A percentile compares a stretch with the other conserved stretches of the same genome.
Evolutionary conservation across 106 monocot species (phyloP).

Genomic region (Gastrodia elata): DNA sequence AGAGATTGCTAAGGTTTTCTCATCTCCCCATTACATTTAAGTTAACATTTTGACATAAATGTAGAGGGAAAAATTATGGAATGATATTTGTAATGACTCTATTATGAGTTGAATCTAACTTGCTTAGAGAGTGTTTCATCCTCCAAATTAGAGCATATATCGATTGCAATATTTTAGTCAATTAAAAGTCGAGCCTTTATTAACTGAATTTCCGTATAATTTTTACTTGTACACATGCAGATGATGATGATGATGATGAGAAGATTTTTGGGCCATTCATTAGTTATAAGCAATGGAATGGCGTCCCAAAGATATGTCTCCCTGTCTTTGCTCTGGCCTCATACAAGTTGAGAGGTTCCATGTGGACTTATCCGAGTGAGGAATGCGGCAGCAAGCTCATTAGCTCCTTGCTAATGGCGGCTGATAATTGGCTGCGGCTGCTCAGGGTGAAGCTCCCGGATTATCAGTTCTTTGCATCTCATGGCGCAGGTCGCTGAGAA

Average conservation of each 20-base stretch:
- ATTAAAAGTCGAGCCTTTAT: too few species aligned
- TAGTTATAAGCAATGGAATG: conserved; percentile 11
- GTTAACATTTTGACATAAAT: too few species aligned
- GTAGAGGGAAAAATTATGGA: too few species aligned
- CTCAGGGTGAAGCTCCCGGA: conserved; percentile 37
- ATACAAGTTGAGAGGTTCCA: conserved; percentile 44
- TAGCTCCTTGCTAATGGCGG: conserved; percentile 25
- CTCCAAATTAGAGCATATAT: too few species aligned
- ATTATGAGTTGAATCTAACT: too few species aligned
- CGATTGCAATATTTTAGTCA: too few species aligned
- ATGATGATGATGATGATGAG: not conserved
- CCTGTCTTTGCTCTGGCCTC: conserved; percentile 46
- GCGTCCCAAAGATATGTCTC: conserved; percentile 28
- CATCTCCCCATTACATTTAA: too few species aligned
- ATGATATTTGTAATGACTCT: too few species aligned
- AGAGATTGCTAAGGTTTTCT: too few species aligned
- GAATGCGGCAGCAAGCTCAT: conserved; percentile 14
- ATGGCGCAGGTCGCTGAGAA: not conserved
- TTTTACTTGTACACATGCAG: not conserved
- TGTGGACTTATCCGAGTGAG: conserved; percentile 26
- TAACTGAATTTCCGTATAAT: too few species aligned
- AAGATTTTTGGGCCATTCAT: not conserved
- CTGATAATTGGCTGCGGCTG: conserved; percentile 37
- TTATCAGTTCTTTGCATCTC: conserved; percentile 40
- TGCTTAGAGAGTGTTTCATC: too few species aligned